A percentile compares a stretch with the other conserved stretches of the same genome.
Evolutionary conservation across 441 rosid genomes (phyloP).

Genomic region (Pelargonium exstipulatum): DNA sequence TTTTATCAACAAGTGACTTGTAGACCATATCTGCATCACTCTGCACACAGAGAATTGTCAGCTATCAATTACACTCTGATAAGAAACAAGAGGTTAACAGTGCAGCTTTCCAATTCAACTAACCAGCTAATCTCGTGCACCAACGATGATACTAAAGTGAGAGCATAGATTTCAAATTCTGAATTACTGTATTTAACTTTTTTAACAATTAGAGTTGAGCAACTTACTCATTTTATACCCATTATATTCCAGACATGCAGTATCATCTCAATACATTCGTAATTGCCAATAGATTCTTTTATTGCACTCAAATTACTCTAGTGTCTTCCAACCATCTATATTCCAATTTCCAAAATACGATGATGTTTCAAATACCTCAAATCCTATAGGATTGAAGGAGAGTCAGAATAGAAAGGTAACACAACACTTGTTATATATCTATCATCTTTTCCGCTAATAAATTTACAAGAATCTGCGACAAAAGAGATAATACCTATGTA

Average conservation of each 20-base stretch:
- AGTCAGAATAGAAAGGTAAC: neutral
- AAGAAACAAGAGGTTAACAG: neutral
- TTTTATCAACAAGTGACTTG: constrained; percentile 40
- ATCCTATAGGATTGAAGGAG: neutral
- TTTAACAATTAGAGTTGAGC: neutral
- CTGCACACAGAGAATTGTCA: constrained; percentile 33
- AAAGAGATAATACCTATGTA: neutral
- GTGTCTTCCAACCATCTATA: neutral
- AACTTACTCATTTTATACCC: too few relatives aligned
- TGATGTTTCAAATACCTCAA: neutral
- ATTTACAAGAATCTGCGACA: neutral
- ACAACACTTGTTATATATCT: neutral
- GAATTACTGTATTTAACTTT: neutral
- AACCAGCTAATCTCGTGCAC: neutral
- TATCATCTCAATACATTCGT: neutral
- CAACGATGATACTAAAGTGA: neutral
- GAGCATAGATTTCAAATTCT: neutral
- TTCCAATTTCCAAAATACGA: neutral
- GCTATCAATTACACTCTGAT: neutral
- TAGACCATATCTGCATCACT: constrained; percentile 61
- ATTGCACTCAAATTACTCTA: neutral
- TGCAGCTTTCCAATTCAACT: neutral
- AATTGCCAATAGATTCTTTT: neutral
- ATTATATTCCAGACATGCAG: neutral
- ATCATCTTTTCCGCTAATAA: neutral